Evolutionary conservation across 75 land plant genomes (phyloP).

Genomic region (Selaginella tamariscina): DNA sequence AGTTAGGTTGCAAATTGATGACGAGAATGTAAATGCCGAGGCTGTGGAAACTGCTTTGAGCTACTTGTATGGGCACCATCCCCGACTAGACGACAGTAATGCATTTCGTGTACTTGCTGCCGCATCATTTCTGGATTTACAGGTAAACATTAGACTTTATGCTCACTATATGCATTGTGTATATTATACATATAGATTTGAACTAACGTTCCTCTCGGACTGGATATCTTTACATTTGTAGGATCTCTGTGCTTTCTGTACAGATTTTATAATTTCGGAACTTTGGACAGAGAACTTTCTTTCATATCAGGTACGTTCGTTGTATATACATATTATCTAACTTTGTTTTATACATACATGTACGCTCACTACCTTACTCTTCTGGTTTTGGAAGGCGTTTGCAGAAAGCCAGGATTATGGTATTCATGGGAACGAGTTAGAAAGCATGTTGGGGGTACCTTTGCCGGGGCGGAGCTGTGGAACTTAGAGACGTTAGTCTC

Average conservation of each 20-base stretch:
- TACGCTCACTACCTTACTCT: background rate
- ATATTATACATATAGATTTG: background rate
- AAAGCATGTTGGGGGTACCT: conserved; percentile 98
- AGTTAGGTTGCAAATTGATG: conserved; percentile 71
- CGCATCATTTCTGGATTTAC: conserved; percentile 92
- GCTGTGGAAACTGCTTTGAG: conserved; percentile 71
- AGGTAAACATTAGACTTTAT: conserved; percentile 28
- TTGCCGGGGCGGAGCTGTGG: conserved; percentile 87
- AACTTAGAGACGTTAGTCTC: conserved; percentile 63
- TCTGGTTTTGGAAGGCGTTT: conserved; percentile 40
- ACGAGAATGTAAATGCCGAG: conserved; percentile 82
- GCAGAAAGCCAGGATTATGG: conserved; percentile 98
- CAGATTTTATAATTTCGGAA: conserved; percentile 83
- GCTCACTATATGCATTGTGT: background rate
- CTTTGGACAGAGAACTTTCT: conserved; percentile 91
- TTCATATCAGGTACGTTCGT: conserved; percentile 58
- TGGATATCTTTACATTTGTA: conserved; percentile 24
- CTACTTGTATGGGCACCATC: conserved; percentile 82
- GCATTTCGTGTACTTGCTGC: conserved; percentile 95
- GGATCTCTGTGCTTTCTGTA: conserved; percentile 94
- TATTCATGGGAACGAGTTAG: conserved; percentile 87
- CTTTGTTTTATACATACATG: background rate
- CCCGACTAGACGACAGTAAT: conserved; percentile 91
- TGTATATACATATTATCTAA: background rate
- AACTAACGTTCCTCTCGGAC: background rate